Evolutionary conservation across 2,329 filamentous ascomycete species (phyloP).

Genomic region (Curvularia sp.): DNA sequence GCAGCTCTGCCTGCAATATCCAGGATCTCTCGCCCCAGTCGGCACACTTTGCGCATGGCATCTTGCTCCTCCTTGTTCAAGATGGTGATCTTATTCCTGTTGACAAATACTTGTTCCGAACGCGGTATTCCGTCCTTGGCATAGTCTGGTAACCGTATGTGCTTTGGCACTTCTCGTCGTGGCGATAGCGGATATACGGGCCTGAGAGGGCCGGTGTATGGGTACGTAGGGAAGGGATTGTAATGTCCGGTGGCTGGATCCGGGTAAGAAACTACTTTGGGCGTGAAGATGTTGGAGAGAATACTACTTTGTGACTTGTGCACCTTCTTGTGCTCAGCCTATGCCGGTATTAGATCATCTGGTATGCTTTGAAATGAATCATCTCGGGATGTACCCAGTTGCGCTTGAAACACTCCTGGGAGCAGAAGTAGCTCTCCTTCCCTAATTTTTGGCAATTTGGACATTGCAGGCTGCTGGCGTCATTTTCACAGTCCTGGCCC

Average conservation of each 20-base stretch:
- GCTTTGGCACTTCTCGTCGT: conserved; percentile 68
- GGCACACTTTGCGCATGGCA: conserved; percentile 91
- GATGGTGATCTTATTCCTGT: conserved; percentile 81
- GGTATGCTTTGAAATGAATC: conserved; percentile 11
- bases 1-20: conserved; percentile 86
- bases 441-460: conserved; percentile 92
- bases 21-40: conserved; percentile 84
- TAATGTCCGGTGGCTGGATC: conserved; percentile 87
- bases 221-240: conserved; percentile 91
- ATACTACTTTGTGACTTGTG: conserved; percentile 82
- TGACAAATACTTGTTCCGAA: conserved; percentile 69
- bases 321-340: conserved; percentile 82
- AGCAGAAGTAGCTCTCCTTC: conserved; percentile 94
- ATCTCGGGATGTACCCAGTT: conserved; percentile 77
- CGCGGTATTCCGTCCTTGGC: conserved; percentile 78
- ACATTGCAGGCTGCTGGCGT: conserved; percentile 86
- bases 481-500: conserved; percentile 83
- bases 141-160: conserved; percentile 87
- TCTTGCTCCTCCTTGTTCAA: conserved; percentile 81
- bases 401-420: conserved; percentile 97
- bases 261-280: conserved; percentile 87
- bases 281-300: conserved; percentile 75
- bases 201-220: conserved; percentile 80
- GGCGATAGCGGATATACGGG: conserved; percentile 72
- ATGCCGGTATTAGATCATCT: conserved; percentile 33